Evolutionary conservation across 2,329 filamentous ascomycete species (phyloP), one percentile per base, ranked within the genome.

Genomic region (Mollisiaceae sp.): DNA sequence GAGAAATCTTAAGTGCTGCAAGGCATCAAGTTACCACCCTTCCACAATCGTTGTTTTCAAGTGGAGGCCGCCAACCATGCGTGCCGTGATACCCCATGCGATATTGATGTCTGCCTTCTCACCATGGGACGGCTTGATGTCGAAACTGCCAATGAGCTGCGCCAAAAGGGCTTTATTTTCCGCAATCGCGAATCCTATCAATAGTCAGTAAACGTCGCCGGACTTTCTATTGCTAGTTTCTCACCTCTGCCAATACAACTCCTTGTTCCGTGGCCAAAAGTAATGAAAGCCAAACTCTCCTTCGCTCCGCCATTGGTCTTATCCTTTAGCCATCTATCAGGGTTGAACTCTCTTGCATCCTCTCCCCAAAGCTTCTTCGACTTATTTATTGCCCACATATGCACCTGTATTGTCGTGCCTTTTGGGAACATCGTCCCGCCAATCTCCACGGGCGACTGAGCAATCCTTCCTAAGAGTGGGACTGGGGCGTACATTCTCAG

Each of bases 151-250:
- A 6, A 94, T 84, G 82, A 91, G 86, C 9, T 86, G 83, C 20
- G 92, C 93, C 52, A 97, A 75, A 66, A 97, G 79, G 74, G 90
- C 93, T 18, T 91, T 92, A 77, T 96, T 91, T 81, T 97, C 93
- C 0, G 89, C 87, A 75, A 87, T 89, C 0, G 93, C 91, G 78
- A 97, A 97, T 2, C 83, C 83, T 70, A 35, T 54, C 20, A 36
- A 39, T 14, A 24, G n/a, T 27, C 35, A 61, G 24, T 39, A n/a
- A 27, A 45, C 35, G 15, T 35, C 27, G 11, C 3, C 36, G 18
- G 2, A 47, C 27, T 3, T 32, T 20, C 11, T n/a, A 5, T 6
- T 9, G 22, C 9, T 15, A 55, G 38, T 35, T 8, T 45, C 63
- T 56, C 43, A 65, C 83, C 83, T 77, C 88, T 85, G 0, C 93